phyloP scores from a whole-genome alignment of 257 asterid species.

The Euphrasia confusa region DNA sequence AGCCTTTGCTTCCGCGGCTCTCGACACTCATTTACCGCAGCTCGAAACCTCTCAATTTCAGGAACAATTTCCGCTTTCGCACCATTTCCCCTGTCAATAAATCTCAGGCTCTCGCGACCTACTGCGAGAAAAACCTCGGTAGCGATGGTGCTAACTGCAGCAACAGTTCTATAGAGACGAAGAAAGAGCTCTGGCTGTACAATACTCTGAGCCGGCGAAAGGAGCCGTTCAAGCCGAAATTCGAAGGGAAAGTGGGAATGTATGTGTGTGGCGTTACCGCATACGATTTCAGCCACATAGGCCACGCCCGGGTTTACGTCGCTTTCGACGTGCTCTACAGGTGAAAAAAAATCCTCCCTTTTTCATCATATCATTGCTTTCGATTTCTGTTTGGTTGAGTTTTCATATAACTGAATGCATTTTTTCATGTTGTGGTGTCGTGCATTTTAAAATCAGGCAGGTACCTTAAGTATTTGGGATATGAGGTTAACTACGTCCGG shows the following conservation, averaged over 20 bases:
- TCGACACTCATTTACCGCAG: constrained; percentile 12
- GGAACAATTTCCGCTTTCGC: constrained; percentile 28
- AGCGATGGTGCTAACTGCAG: background rate
- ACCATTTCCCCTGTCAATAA: constrained; percentile 27
- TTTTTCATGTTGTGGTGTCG: constrained; percentile 16
- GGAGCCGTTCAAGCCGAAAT: constrained; percentile 71
- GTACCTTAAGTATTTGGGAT: constrained; percentile 83
- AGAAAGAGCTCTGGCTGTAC: constrained; percentile 67
- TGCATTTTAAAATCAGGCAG: constrained; percentile 62
- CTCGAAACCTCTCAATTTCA: constrained; percentile 21
- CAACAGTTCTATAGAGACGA: constrained; percentile 11
- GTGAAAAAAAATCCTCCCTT: constrained; percentile 28
- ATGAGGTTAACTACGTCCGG: constrained; percentile 87
- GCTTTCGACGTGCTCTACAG: constrained; percentile 82
- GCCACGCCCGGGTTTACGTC: constrained; percentile 95
- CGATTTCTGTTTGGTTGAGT: background rate
- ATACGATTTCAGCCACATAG: constrained; percentile 96
- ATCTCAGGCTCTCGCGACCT: constrained; percentile 23
- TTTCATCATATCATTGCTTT: constrained; percentile 1
- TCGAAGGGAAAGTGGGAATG: constrained; percentile 82
- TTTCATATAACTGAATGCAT: constrained; percentile 23
- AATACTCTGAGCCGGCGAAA: constrained; percentile 76
- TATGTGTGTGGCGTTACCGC: constrained; percentile 96
- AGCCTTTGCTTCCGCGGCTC: constrained; percentile 38
- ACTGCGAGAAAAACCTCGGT: constrained; percentile 9